Base-by-base conservation (phyloP, 2,329 filamentous ascomycete genomes). In the Botrytis squamosa region DNA sequence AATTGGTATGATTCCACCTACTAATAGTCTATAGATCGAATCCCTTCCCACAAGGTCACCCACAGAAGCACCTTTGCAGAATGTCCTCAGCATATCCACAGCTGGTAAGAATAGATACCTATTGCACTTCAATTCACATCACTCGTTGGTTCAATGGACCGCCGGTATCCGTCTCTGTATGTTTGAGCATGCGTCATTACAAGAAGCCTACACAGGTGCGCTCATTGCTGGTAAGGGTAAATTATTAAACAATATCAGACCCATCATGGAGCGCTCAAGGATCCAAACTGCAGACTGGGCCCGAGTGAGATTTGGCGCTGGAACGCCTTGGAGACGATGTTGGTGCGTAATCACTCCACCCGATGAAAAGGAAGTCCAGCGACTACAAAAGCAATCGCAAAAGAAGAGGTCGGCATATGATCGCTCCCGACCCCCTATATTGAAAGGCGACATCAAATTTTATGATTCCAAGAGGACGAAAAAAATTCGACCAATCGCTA, bases 201-300 rank as follows among this genome's bases (percentile, higher is more conserved):
- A 98, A 81, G 96, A 99, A 84, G 94, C 96, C 1, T 99, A 99
- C 81, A 99, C 96, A 0, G 96, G 96, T 10, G 95, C 95, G 33
- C 85, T 99, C 63, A 96, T 99, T 80, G 96, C 96, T 18, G 96
- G 95, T 72, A 98, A 98, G 84, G 96, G 95, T 74, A 97, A 94
- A 82, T 84, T 84, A 1, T 83, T 99, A 71, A 98, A 98, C 85
- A 96, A 94, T 81, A 98, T 98, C 81, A 92, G 92, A 78, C 84
- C 90, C 40, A 95, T 99, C 77, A 92, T 98, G 88, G 93, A 97
- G 78, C 90, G 93, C 66, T 88, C 92, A 33, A 90, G 88, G 73
- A 88, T 93, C 78, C 91, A 90, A 78, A 89, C 93, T 59, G 94
- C 97, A 81, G 94, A 97, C 80, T 99, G 96, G 96, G 94, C 95